Evolutionary conservation across 108 stramenopile genomes (phyloP), one percentile per base, ranked within the genome.

Genomic region (Schizochytrium sp.): DNA sequence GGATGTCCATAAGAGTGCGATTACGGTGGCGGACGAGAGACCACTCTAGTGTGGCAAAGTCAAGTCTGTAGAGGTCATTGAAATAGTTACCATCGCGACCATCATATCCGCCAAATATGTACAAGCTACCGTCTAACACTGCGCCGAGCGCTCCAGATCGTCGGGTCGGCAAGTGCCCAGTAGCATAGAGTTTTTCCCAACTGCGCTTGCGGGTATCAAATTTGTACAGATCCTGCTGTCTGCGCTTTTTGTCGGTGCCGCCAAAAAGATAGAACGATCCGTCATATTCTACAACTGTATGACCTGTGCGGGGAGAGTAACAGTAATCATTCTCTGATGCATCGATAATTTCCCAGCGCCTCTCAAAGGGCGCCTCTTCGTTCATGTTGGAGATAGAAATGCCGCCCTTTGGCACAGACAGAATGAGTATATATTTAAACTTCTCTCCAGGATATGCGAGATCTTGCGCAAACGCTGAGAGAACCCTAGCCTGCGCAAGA

Each of bases 11-110:
- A 44, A 69, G 64, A 8, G 64, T 69, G 12, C 64, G 64, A 44
- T 69, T 69, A 38, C 53, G 47, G 10, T 47, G 76, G 8, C 76
- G 76, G 15, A 83, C 50, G 15, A 83, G 28, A 5, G 47, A 38
- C 76, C 76, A 83, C 76, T 83, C 76, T 8, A 83, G 47, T 5
- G 76, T 40, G 76, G 47, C 76, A 83, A 83, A 83, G 76, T 83
- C 47, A 5, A 83, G 53, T 17, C 28, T 55, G 53, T 83, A 83
- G 10, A 83, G 10, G 76, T 83, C 76, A 55, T 83, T 83, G 76
- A 55, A 83, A 40, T 83, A 83, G 50, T 55, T 49, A n/a, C 76
- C 76, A 10, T 83, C 76, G 10, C 76, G 47, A 13, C 76, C 76
- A 17, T 83, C 76, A 53, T 83, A 83, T n/a, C 76, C 76, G 45